Conservation (phyloP, 306 rosid genomes). For the Fragaria ananassa region DNA sequence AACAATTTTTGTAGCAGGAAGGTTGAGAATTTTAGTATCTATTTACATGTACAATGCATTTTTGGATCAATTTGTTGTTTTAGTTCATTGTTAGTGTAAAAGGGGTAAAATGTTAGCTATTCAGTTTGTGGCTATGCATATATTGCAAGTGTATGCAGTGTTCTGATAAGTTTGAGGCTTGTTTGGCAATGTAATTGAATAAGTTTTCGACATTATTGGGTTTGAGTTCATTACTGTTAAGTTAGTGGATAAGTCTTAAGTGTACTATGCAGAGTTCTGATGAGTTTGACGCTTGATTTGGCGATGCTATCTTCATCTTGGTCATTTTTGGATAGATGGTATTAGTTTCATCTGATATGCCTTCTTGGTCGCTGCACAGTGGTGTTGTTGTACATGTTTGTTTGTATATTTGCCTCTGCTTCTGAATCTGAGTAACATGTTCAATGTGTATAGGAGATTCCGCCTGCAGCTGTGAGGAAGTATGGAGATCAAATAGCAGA, state of each 20-base stretch:
- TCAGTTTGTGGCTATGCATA: background rate
- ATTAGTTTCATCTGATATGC: background rate
- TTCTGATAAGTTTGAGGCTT: background rate
- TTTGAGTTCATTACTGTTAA: background rate
- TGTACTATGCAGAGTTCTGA: background rate
- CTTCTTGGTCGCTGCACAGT: background rate
- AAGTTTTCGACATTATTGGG: background rate
- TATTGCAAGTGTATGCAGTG: background rate
- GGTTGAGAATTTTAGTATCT: background rate
- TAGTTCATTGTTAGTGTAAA: background rate
- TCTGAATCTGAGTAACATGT: background rate
- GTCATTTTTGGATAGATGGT: background rate
- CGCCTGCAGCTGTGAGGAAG: background rate
- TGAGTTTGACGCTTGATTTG: background rate
- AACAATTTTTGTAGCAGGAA: background rate
- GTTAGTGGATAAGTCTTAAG: background rate
- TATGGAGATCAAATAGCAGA: background rate
- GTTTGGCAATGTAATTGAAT: background rate
- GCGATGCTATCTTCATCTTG: background rate
- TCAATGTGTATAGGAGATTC: background rate
- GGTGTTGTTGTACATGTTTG: background rate
- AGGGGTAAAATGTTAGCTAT: background rate
- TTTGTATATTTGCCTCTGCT: background rate
- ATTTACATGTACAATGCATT: background rate
- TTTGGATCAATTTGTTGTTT: background rate